A percentile compares a stretch with the other conserved stretches of the same genome.
phyloP scores from a whole-genome alignment of 345 rosid species.

The Syzygium grande region DNA sequence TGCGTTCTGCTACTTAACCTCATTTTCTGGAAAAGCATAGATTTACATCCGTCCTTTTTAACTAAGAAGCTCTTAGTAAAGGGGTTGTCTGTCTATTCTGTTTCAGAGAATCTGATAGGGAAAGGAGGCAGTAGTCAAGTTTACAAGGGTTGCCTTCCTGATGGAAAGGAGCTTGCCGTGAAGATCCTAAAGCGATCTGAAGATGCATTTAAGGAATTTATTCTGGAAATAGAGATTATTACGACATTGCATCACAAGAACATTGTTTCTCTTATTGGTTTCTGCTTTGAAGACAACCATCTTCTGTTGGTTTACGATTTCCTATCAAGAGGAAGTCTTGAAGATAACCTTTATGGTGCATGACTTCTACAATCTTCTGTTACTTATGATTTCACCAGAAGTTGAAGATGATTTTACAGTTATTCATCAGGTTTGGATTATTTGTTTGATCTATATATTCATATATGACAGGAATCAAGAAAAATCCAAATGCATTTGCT shows the following conservation, averaged over 20 bases:
- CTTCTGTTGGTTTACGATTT: conserved; percentile 77
- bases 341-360: conserved; percentile 94
- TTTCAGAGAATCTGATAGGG: conserved; percentile 78
- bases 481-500: conserved; percentile 46
- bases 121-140: conserved; percentile 93
- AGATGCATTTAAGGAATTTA: conserved; percentile 61
- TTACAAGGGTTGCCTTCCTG: conserved; percentile 67
- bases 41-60: background rate
- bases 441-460: background rate
- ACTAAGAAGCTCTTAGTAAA: background rate
- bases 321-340: conserved; percentile 87
- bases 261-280: conserved; percentile 71
- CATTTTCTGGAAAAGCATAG: background rate
- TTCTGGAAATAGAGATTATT: conserved; percentile 74
- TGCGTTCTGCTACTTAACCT: conserved; percentile 19
- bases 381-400: background rate
- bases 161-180: conserved; percentile 87
- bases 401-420: background rate
- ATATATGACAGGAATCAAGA: conserved; percentile 47
- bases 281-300: conserved; percentile 66
- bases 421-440: background rate
- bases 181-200: conserved; percentile 77
- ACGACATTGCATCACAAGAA: conserved; percentile 71
- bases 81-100: background rate
- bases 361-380: background rate